Evolutionary conservation across 2,329 filamentous ascomycete genomes (phyloP), one percentile per base, ranked within the genome.

Genomic region (Uncinocarpus reesii): DNA sequence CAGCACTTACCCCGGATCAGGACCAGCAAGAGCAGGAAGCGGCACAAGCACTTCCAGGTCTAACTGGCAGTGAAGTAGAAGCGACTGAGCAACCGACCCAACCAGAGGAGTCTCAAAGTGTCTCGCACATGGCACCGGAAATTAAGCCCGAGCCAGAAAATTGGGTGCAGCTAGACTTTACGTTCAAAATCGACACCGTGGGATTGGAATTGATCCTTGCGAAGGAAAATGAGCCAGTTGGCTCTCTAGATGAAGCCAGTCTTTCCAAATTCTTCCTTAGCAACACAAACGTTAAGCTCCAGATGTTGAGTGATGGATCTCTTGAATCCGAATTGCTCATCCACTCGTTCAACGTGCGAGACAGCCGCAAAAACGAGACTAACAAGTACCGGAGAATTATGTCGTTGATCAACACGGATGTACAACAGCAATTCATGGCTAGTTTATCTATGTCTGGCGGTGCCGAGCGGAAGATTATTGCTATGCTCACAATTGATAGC

Each of bases 361-460:
- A 99, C 63, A 95, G 84, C 54, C 82, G 93, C n/a, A 81, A 80
- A 3, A 78, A 80, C 47, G 89, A 94, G 58, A 85, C 83, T 4
- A 98, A 95, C 71, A 95, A 94, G 62, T 99, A 93, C 74, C 81
- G 88, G 43, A 93, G 90, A 64, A 95, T 98, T 68, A 96, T 98
- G 92, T 89, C 89, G 1, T 82, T 94, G 48, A 88, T 89, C 60
- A 96, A 95, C 65, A 90, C 88, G 57, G 84, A 89, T 48, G 88
- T 92, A 47, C 78, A 80, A 38, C 89, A 96, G 64, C 93, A 99
- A 58, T 89, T 98, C 60, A 98, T 98, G 92, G 92, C 92, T 15
- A 95, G 85, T 62, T 72, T 98, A 3, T 93, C 89, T 0, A 93
- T 98, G 66, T 88, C 89, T 0, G 86, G 88, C 13, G 88, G 88